Base-by-base conservation (phyloP, 208 protist genomes). In the Acanthamoeba rhysodes region DNA sequence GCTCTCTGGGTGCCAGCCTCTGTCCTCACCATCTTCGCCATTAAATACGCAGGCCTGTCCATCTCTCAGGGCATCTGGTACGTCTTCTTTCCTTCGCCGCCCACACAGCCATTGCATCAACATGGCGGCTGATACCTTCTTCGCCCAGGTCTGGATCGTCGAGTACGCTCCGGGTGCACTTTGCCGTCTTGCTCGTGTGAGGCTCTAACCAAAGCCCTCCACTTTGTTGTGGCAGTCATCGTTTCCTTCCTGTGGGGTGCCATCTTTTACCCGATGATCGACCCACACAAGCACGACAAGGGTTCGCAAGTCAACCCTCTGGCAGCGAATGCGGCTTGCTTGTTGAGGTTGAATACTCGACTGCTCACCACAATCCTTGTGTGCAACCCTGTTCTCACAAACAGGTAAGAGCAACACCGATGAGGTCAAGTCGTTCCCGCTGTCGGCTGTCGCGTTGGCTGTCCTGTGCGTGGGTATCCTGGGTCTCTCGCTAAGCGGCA, bases 21-120 rank as follows among this genome's bases (percentile, higher is more conserved):
- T 64, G 80, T 94, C 62, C 41, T 94, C 32, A 53, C 64, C 90
- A 94, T 94, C 64, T 94, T 94, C n/a, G 90, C 90, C 64, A 74
- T 94, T 32, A 94, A 94, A 48, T 84, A 95, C 32, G 53, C 59
- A n/a, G 64, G 64, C 55, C 41, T 95, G 0, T 41, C 34, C 22
- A 85, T 95, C 20, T 57, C 91, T 27, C 37, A 88, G 57, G 68
- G 91, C 22, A 85, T 95, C 53, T 95, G 64, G 91, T 94, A 62
- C 72, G 66, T 74, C n/a, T 62, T 14, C 45, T 8, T 53, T 29
- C 10, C 29, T 64, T 37, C 24, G 55, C 14, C 34, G 4, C 34
- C 32, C 27, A 34, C 20, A 59, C 84, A n/a, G 57, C 5, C 41
- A 45, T 1, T 45, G 41, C 41, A 45, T 5, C 32, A 34, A 50